phyloP scores from a whole-genome alignment of 768 basidiomycete species.

The Calocera viscosa region DNA sequence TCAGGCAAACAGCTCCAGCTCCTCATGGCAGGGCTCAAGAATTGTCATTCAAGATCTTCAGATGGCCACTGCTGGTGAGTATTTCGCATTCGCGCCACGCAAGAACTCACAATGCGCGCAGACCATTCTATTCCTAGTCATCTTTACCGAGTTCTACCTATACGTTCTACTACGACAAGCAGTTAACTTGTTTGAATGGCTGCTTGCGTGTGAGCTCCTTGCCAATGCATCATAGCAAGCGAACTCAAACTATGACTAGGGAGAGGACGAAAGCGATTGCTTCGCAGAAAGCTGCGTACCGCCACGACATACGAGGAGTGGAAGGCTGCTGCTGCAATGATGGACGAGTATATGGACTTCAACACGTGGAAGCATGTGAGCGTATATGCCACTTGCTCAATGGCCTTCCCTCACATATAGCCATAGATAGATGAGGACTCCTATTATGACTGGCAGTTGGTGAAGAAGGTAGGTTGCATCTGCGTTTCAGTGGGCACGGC shows the following conservation, averaged over 20 bases:
- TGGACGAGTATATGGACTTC: slow-evolving; percentile 77
- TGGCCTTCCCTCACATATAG: background rate
- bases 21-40: slow-evolving; percentile 36
- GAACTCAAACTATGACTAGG: slow-evolving; percentile 34
- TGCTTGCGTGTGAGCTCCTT: slow-evolving; percentile 61
- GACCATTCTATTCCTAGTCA: slow-evolving; percentile 74
- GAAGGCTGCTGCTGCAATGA: slow-evolving; percentile 61
- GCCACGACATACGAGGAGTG: slow-evolving; percentile 79
- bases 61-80: slow-evolving; percentile 77
- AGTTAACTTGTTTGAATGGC: slow-evolving; percentile 89
- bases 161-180: slow-evolving; percentile 39
- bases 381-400: background rate
- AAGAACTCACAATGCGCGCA: slow-evolving; percentile 24
- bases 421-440: slow-evolving; percentile 56
- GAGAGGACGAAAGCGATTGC: slow-evolving; percentile 68
- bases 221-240: background rate
- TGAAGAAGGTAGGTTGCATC: slow-evolving; percentile 45
- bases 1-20: slow-evolving; percentile 30
- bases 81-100: background rate
- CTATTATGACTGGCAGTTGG: slow-evolving; percentile 84
- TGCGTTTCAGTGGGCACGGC: background rate
- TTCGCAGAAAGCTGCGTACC: slow-evolving; percentile 62
- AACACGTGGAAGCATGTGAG: slow-evolving; percentile 68
- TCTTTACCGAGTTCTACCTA: slow-evolving; percentile 70
- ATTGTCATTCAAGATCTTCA: slow-evolving; percentile 59